phyloP scores from a whole-genome alignment of 306 rosid genomes.

The Citrullus mucosospermus region DNA sequence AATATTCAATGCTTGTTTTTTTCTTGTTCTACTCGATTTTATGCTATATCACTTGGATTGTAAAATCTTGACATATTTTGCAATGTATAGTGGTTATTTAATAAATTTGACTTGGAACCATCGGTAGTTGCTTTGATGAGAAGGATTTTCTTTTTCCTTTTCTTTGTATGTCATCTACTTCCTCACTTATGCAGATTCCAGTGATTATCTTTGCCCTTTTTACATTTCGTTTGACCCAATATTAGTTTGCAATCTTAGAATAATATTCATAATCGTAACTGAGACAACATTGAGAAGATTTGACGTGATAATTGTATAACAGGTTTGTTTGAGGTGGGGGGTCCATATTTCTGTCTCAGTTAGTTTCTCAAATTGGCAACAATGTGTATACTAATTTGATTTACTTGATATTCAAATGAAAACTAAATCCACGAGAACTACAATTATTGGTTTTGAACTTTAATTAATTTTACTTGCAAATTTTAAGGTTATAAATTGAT shows the following conservation, averaged over 20 bases:
- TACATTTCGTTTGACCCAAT: not conserved
- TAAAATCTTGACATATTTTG: not conserved
- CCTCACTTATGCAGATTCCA: not conserved
- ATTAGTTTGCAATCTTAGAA: not conserved
- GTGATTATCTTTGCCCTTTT: not conserved
- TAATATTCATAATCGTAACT: not conserved
- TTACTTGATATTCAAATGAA: too few relatives aligned
- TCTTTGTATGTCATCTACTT: not conserved
- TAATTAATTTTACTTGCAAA: too few relatives aligned
- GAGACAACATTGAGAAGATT: not conserved
- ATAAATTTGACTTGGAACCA: not conserved
- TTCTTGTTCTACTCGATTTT: not conserved
- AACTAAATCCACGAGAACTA: too few relatives aligned
- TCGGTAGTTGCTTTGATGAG: not conserved
- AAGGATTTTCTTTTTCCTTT: not conserved
- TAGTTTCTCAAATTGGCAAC: too few relatives aligned
- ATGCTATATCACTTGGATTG: not conserved
- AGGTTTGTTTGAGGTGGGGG: too few relatives aligned
- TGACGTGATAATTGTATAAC: not conserved
- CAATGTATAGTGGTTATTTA: not conserved
- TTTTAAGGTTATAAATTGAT: too few relatives aligned
- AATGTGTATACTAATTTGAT: too few relatives aligned
- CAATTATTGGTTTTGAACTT: too few relatives aligned
- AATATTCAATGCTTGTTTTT: not conserved
- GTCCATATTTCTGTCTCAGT: too few relatives aligned